Percentiles rank a stretch among this genome's conserved stretches.
Conservation (phyloP, 768 basidiomycete species). For the Pilatotrama ljubarskyi region DNA sequence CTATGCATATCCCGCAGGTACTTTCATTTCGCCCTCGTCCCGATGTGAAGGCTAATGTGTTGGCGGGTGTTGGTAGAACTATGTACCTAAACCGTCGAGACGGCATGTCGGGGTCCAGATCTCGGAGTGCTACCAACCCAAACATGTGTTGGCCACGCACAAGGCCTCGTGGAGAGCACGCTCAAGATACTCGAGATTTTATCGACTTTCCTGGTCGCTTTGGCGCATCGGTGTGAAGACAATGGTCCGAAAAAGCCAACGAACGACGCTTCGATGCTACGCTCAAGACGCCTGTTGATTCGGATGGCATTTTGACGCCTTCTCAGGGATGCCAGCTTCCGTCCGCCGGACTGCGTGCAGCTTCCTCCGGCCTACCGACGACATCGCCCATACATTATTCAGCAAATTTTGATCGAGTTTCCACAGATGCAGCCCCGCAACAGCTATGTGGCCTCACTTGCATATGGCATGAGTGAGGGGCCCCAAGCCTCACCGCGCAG, state of each 20-base stretch:
- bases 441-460: constrained; percentile 21
- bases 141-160: constrained; percentile 25
- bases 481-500: constrained; percentile 39
- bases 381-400: constrained; percentile 22
- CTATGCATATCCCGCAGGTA: constrained; percentile 18
- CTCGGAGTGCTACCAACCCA: constrained; percentile 6
- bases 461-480: constrained; percentile 28
- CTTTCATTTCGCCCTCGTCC: constrained; percentile 11
- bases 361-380: constrained; percentile 22
- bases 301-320: constrained; percentile 11
- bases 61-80: constrained; percentile 12
- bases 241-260: constrained; percentile 5
- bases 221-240: constrained; percentile 17
- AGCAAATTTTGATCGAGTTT: constrained; percentile 26
- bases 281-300: constrained; percentile 17
- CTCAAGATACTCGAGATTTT: constrained; percentile 22
- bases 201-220: constrained; percentile 17
- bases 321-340: constrained; percentile 18
- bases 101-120: constrained; percentile 22
- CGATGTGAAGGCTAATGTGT: constrained; percentile 18
- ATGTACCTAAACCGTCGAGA: constrained; percentile 10
- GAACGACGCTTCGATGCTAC: constrained; percentile 19
- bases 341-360: constrained; percentile 11
- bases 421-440: constrained; percentile 20
- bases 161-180: constrained; percentile 27